Conservation (phyloP, 176 grass and related monocot species). For the Microstegium vimineum region DNA sequence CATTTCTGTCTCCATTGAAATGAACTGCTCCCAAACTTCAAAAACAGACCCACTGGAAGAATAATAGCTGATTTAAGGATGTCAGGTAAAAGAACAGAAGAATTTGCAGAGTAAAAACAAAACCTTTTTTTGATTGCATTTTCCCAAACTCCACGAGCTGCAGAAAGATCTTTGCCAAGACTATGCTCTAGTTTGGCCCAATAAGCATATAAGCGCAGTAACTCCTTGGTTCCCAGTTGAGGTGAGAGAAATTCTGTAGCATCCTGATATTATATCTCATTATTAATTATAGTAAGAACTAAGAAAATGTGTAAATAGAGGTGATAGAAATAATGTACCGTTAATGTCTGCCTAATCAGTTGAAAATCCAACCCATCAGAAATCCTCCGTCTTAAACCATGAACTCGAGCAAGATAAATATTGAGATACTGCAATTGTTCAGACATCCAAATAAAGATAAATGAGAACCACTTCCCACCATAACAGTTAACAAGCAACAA, state of each 20-base stretch:
- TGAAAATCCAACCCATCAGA: conserved; percentile 62
- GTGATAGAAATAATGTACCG: conserved; percentile 35
- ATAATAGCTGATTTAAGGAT: conserved; percentile 32
- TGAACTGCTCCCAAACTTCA: conserved; percentile 76
- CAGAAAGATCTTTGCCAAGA: conserved; percentile 69
- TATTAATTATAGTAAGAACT: conserved; percentile 17
- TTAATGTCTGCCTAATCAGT: conserved; percentile 79
- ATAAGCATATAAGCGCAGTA: conserved; percentile 67
- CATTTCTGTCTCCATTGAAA: conserved; percentile 72
- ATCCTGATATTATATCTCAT: conserved; percentile 51
- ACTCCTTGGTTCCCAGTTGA: conserved; percentile 60
- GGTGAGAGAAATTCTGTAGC: conserved; percentile 62
- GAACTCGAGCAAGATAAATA: conserved; percentile 87
- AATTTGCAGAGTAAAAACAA: conserved; percentile 21
- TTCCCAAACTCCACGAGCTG: conserved; percentile 89
- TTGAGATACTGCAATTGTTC: conserved; percentile 64
- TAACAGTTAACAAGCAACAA: background rate
- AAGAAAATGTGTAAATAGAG: conserved; percentile 4
- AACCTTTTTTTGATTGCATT: conserved; percentile 81
- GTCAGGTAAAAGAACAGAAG: background rate
- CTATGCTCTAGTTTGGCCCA: conserved; percentile 78
- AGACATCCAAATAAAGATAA: conserved; percentile 35
- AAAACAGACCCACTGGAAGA: conserved; percentile 73
- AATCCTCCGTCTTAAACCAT: conserved; percentile 84
- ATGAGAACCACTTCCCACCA: conserved; percentile 20